These are phyloP conservation scores for Neurospora pannonica DNA, from an alignment of 495 filamentous ascomycete species.

Conservation along the genomic window DNA sequence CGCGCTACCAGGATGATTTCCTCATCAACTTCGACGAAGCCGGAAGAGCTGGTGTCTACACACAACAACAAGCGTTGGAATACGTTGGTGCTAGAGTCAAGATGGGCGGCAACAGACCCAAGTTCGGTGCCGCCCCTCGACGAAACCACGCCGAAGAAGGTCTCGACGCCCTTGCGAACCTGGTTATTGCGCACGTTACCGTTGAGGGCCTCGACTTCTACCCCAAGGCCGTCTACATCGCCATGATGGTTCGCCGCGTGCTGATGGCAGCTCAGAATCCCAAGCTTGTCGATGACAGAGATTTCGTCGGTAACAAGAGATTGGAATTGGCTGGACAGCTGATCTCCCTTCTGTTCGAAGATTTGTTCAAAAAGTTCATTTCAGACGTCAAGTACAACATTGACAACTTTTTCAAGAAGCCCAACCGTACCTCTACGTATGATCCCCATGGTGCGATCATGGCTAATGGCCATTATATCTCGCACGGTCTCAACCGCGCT, in stretches of 20 bases:
- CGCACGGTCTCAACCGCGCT: conserved; percentile 80
- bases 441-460: conserved; percentile 72
- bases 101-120: conserved; percentile 50
- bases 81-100: conserved; percentile 80
- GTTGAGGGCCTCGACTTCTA: conserved; percentile 83
- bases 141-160: conserved; percentile 78
- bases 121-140: conserved; percentile 30
- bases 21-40: conserved; percentile 89
- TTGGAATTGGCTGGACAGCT: conserved; percentile 91
- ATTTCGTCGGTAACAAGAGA: conserved; percentile 97
- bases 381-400: conserved; percentile 79
- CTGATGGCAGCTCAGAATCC: conserved; percentile 87
- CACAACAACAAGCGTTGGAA: conserved; percentile 89
- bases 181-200: conserved; percentile 89
- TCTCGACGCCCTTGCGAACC: conserved; percentile 78
- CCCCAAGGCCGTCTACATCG: conserved; percentile 90
- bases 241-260: conserved; percentile 89
- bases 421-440: conserved; percentile 72
- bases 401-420: conserved; percentile 87
- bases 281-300: conserved; percentile 83
- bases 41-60: conserved; percentile 68
- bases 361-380: conserved; percentile 92
- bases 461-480: conserved; percentile 72
- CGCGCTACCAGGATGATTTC: conserved; percentile 85
- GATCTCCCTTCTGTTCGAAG: conserved; percentile 90